These are phyloP conservation scores for Camellia oleifera DNA, from an alignment of 179 eudicot species.

Conservation along the genomic window DNA sequence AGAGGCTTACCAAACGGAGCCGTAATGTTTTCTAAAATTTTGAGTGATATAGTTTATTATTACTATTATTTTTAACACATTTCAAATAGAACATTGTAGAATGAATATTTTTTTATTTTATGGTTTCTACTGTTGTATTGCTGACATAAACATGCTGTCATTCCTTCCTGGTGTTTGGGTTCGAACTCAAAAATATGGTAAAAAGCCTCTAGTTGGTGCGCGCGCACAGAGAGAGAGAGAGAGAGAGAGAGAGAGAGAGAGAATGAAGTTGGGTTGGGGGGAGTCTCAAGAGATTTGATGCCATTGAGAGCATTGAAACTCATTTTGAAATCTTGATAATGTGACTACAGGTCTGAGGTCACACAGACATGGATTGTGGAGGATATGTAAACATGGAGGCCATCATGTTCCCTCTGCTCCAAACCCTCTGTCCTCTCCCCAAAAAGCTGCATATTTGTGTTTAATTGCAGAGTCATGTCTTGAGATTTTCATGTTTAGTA, in stretches of 20 bases:
- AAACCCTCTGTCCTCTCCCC: constrained; percentile 17
- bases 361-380: neutral
- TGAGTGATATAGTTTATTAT: no score
- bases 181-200: neutral
- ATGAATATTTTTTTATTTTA: no score
- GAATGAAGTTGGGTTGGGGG: no score
- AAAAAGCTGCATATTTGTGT: neutral
- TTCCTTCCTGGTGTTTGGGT: neutral
- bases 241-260: neutral
- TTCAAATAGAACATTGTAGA: no score
- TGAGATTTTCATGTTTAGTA: neutral
- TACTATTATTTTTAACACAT: no score
- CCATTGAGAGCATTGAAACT: neutral
- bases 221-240: neutral
- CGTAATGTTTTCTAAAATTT: no score
- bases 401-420: constrained; percentile 42
- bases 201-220: no score
- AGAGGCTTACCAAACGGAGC: no score
- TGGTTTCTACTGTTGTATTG: neutral
- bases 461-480: neutral
- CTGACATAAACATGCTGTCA: constrained; percentile 32
- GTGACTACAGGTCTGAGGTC: no score
- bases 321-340: constrained; percentile 12
- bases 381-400: constrained; percentile 36
- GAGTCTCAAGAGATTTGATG: neutral